Evolutionary conservation across 2,329 filamentous ascomycete species (phyloP).

Genomic region (Aspergillus cejpii): DNA sequence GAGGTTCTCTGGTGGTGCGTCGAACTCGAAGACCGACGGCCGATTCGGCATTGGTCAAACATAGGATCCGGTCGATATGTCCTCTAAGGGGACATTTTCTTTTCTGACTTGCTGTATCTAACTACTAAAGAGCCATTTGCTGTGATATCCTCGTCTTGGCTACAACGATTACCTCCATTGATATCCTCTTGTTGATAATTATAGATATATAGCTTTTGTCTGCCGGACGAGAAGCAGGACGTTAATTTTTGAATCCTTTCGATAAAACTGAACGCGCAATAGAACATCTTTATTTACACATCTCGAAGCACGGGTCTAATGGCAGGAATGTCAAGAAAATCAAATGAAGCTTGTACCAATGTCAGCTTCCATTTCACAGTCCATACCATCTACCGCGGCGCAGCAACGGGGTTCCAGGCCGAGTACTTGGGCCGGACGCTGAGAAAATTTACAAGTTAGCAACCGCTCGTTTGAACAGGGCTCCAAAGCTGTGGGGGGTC

Average conservation of each 20-base stretch:
- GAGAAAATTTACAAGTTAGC: slow-evolving; percentile 7
- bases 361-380: neutral
- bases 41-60: slow-evolving; percentile 70
- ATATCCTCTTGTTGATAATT: slow-evolving; percentile 14
- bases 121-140: slow-evolving; percentile 5
- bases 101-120: slow-evolving; percentile 3
- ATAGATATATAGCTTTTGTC: slow-evolving; percentile 1
- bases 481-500: neutral
- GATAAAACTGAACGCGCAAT: slow-evolving; percentile 18
- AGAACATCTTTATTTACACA: slow-evolving; percentile 36
- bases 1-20: slow-evolving; percentile 97
- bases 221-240: neutral
- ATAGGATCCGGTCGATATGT: slow-evolving; percentile 63
- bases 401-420: slow-evolving; percentile 34
- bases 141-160: slow-evolving; percentile 9
- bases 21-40: slow-evolving; percentile 79
- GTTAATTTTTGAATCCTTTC: neutral
- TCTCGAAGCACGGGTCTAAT: slow-evolving; percentile 13
- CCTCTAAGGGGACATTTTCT: slow-evolving; percentile 35
- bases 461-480: neutral
- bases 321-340: slow-evolving; percentile 3
- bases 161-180: slow-evolving; percentile 26
- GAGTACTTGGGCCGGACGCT: slow-evolving; percentile 32
- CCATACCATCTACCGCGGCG: slow-evolving; percentile 27
- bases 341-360: slow-evolving; percentile 1